Percentiles rank a stretch among this genome's conserved stretches.
These are phyloP conservation scores for Albugo laibachii DNA, from an alignment of 352 stramenopile species.

Conservation along the genomic window DNA sequence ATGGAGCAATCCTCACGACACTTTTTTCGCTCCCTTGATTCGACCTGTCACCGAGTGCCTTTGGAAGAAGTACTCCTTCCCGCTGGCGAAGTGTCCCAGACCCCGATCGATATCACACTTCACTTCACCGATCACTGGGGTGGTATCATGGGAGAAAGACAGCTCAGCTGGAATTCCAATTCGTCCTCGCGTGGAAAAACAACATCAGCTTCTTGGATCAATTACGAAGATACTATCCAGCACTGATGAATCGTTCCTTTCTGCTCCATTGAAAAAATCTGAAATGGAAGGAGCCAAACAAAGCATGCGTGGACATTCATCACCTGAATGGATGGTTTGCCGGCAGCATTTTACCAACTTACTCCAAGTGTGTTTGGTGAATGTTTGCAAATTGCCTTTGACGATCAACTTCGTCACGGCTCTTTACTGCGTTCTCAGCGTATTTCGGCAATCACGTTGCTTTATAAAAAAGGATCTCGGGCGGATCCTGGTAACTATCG, in stretches of 20 bases:
- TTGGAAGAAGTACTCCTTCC: conserved; percentile 2
- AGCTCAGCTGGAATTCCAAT: conserved; percentile 1
- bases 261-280: too few relatives aligned
- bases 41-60: not conserved
- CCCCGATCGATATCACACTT: conserved; percentile 3
- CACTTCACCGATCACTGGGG: conserved; percentile 5
- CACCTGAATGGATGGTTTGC: conserved; percentile 2
- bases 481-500: not conserved
- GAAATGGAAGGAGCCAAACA: too few relatives aligned
- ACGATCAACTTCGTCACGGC: conserved; percentile 6
- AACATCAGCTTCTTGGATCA: not conserved
- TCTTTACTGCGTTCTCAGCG: conserved; percentile 7
- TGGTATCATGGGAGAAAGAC: conserved; percentile 2
- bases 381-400: conserved; percentile 9
- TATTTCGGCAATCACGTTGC: conserved; percentile 6
- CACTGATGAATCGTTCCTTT: not conserved
- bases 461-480: conserved; percentile 9
- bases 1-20: conserved; percentile 1
- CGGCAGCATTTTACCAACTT: conserved; percentile 11
- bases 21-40: conserved; percentile 5
- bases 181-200: not conserved
- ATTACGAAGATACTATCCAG: not conserved
- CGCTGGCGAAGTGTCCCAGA: conserved; percentile 1
- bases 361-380: conserved; percentile 9
- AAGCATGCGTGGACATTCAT: too few relatives aligned